These are phyloP conservation scores for Ambrosiella cleistominuta DNA, from an alignment of 2,329 filamentous ascomycete genomes.

Conservation along the genomic window DNA sequence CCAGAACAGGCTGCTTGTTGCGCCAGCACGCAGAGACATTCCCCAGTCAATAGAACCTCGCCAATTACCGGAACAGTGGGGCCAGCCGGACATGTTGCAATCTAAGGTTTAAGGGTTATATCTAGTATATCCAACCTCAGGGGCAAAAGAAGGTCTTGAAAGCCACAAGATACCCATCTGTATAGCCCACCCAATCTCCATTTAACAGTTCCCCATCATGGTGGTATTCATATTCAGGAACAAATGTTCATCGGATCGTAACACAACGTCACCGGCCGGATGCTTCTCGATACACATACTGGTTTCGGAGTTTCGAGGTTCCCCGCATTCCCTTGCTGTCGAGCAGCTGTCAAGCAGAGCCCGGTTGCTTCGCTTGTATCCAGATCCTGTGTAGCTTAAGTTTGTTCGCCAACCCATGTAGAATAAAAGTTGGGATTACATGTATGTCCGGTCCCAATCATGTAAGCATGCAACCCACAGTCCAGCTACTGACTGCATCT, in stretches of 20 bases:
- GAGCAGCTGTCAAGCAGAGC: no score
- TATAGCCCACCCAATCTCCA: no score
- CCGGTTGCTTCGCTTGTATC: not conserved
- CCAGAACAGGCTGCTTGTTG: not conserved
- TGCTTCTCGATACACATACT: no score
- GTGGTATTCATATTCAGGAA: no score
- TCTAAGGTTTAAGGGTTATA: not conserved
- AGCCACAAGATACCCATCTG: no score
- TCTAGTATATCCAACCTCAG: not conserved
- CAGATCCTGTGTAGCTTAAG: not conserved
- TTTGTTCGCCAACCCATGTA: not conserved
- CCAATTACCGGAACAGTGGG: not conserved
- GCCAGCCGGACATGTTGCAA: not conserved
- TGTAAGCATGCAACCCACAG: not conserved
- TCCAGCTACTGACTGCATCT: not conserved
- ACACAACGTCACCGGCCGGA: no score
- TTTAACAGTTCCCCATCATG: no score
- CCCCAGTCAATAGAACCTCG: not conserved
- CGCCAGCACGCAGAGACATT: no score
- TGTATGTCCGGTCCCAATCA: not conserved
- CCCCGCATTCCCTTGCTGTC: no score
- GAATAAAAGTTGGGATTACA: not conserved
- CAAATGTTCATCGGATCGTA: no score
- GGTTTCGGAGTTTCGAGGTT: no score
- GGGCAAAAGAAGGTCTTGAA: not conserved